A percentile compares a stretch with the other conserved stretches of the same genome.
Conservation (phyloP, 2,329 filamentous ascomycete species). For the Diplodia intermedia region DNA sequence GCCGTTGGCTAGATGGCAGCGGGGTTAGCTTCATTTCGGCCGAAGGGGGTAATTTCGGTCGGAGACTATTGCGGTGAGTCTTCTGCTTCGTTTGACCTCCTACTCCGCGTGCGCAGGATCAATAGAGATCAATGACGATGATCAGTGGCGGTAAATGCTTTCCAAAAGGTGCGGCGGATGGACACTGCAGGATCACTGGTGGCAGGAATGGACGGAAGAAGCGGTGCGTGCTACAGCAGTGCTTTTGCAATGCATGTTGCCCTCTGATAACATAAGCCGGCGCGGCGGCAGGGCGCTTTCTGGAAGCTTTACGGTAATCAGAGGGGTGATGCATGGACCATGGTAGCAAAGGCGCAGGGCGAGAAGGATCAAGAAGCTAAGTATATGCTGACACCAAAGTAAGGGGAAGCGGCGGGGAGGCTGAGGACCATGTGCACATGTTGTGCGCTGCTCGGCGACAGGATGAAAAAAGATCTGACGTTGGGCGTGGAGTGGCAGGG, state of each 20-base stretch:
- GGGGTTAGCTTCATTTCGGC: neutral
- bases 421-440: conserved; percentile 14
- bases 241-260: neutral
- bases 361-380: conserved; percentile 20
- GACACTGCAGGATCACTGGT: neutral
- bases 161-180: neutral
- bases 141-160: neutral
- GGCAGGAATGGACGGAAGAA: neutral
- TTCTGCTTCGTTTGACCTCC: neutral
- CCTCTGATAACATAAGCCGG: neutral
- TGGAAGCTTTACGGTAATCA: neutral
- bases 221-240: neutral
- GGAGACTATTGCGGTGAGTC: neutral
- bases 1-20: neutral
- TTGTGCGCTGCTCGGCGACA: neutral
- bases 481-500: conserved; percentile 14
- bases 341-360: neutral
- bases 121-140: neutral
- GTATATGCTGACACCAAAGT: conserved; percentile 17
- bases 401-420: conserved; percentile 4
- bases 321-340: neutral
- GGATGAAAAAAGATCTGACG: conserved; percentile 22
- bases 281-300: neutral
- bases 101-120: neutral
- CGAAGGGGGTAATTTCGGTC: neutral